phyloP scores from a whole-genome alignment of 768 basidiomycete species.

The Lentinus tigrinus region DNA sequence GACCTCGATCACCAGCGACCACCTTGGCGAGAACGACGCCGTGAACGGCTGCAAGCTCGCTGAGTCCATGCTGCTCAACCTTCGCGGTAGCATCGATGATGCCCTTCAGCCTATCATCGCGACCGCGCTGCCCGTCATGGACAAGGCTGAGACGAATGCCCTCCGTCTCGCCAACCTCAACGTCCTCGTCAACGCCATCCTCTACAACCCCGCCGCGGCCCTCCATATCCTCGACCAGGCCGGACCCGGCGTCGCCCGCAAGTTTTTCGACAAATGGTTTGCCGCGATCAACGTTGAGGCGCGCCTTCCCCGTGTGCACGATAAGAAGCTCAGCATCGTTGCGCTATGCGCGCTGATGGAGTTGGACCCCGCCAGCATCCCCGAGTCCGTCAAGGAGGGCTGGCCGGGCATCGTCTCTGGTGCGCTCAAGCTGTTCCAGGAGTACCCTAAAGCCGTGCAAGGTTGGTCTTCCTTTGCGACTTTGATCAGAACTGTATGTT shows the following conservation, averaged over 20 bases:
- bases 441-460: slow-evolving; percentile 72
- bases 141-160: slow-evolving; percentile 58
- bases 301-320: slow-evolving; percentile 80
- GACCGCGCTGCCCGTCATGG: slow-evolving; percentile 57
- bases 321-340: slow-evolving; percentile 81
- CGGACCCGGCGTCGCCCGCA: slow-evolving; percentile 57
- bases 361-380: slow-evolving; percentile 56
- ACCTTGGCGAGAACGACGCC: slow-evolving; percentile 81
- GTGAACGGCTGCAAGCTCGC: slow-evolving; percentile 84
- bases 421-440: slow-evolving; percentile 71
- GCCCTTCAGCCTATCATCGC: slow-evolving; percentile 66
- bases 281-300: slow-evolving; percentile 57
- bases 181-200: slow-evolving; percentile 77
- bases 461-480: slow-evolving; percentile 40
- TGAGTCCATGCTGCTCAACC: slow-evolving; percentile 78
- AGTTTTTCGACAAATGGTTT: slow-evolving; percentile 89
- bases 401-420: slow-evolving; percentile 78
- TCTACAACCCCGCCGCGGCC: slow-evolving; percentile 80
- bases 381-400: slow-evolving; percentile 58
- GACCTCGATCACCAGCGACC: slow-evolving; percentile 62
- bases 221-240: slow-evolving; percentile 71
- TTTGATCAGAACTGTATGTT: background rate
- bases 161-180: slow-evolving; percentile 79
- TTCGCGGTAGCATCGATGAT: slow-evolving; percentile 76
- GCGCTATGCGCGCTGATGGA: slow-evolving; percentile 78